These are phyloP conservation scores for Cardamine resedifolia DNA, from an alignment of 345 rosid species.

Conservation along the genomic window DNA sequence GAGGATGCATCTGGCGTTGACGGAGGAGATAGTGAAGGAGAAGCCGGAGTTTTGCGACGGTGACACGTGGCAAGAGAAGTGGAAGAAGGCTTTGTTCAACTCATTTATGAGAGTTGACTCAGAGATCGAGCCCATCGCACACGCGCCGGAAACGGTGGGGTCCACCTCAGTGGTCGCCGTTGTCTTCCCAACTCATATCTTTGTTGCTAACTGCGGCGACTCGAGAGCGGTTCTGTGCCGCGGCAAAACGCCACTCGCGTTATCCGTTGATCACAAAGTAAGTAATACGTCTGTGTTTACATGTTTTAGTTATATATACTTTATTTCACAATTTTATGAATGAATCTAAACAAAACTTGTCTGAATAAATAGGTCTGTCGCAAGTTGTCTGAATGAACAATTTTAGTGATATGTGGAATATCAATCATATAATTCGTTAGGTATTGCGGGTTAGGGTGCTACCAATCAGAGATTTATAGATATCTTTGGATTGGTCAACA, in stretches of 20 bases:
- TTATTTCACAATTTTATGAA: too few species aligned
- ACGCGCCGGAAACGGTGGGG: constrained; percentile 71
- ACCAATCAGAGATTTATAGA: too few species aligned
- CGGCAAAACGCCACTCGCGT: constrained; percentile 54
- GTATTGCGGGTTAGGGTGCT: too few species aligned
- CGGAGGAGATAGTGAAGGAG: constrained; percentile 56
- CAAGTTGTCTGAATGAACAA: not conserved
- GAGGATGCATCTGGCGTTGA: constrained; percentile 63
- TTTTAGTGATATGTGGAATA: constrained; percentile 8
- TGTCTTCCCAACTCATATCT: constrained; percentile 53
- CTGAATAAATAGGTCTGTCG: not conserved
- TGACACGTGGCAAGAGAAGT: constrained; percentile 50
- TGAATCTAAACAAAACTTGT: too few species aligned
- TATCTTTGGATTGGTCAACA: not conserved
- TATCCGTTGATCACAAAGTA: constrained; percentile 79
- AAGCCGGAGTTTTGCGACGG: constrained; percentile 37
- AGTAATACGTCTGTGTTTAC: not conserved
- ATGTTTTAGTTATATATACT: not conserved
- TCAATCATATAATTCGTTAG: not conserved
- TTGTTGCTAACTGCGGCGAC: constrained; percentile 79
- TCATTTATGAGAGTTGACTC: constrained; percentile 66
- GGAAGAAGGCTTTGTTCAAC: constrained; percentile 60
- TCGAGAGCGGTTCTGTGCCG: constrained; percentile 78
- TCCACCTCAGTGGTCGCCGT: constrained; percentile 84
- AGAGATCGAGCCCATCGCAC: constrained; percentile 43